Percentiles rank a stretch among this genome's conserved stretches.
Conservation (phyloP, 768 basidiomycete species). For the Pholiota microspora region DNA sequence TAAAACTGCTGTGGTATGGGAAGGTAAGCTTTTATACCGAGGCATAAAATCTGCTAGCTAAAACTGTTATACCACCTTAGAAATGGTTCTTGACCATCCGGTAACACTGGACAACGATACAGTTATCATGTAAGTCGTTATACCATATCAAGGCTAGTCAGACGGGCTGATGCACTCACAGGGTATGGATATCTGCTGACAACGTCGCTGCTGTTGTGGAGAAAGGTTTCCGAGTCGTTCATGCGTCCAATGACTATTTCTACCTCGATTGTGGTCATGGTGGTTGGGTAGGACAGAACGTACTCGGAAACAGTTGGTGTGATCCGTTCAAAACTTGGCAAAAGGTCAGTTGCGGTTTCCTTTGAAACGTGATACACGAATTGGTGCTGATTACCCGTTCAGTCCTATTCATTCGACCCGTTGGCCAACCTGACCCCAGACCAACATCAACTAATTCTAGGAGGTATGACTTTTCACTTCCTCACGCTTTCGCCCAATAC, state of each 20-base stretch:
- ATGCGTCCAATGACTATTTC: slow-evolving; percentile 75
- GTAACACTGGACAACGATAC: slow-evolving; percentile 46
- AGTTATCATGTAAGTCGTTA: slow-evolving; percentile 48
- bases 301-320: slow-evolving; percentile 63
- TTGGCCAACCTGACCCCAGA: slow-evolving; percentile 50
- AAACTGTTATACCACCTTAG: slow-evolving; percentile 37
- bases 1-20: slow-evolving; percentile 82
- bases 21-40: slow-evolving; percentile 46
- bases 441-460: slow-evolving; percentile 57
- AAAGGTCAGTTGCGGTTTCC: no score
- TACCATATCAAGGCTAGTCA: neutral
- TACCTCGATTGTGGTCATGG: slow-evolving; percentile 81
- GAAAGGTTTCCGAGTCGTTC: slow-evolving; percentile 60
- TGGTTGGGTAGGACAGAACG: slow-evolving; percentile 59
- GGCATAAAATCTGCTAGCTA: no score
- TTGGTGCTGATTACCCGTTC: no score
- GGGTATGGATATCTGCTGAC: slow-evolving; percentile 71
- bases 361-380: no score
- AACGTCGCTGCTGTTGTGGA: slow-evolving; percentile 56
- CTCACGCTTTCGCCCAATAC: no score
- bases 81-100: slow-evolving; percentile 60
- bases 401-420: slow-evolving; percentile 73
- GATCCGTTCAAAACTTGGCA: slow-evolving; percentile 84
- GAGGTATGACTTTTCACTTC: slow-evolving; percentile 51
- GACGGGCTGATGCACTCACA: slow-evolving; percentile 15